phyloP scores from a whole-genome alignment of 495 filamentous ascomycete species.

The Pyronema domesticum region DNA sequence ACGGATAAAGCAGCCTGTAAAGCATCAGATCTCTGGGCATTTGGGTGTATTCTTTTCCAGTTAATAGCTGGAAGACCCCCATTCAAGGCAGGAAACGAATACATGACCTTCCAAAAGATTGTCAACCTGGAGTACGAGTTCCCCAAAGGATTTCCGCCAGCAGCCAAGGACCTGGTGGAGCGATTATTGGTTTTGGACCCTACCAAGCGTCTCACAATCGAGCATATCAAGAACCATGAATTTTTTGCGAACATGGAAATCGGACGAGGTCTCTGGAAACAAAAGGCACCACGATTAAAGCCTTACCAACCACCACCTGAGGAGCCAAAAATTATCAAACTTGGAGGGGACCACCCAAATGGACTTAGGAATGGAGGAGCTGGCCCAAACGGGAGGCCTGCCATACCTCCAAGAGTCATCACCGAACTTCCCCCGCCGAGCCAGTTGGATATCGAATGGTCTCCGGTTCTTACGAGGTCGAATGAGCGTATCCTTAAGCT shows the following conservation, averaged over 20 bases:
- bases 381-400: conserved; percentile 21
- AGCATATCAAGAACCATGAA: conserved; percentile 91
- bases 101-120: conserved; percentile 96
- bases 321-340: conserved; percentile 58
- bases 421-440: conserved; percentile 91
- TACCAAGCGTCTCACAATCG: conserved; percentile 67
- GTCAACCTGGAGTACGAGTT: conserved; percentile 87
- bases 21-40: conserved; percentile 95
- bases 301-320: conserved; percentile 64
- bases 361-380: conserved; percentile 18
- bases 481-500: conserved; percentile 93
- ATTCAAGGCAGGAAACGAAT: conserved; percentile 96
- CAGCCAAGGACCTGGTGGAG: conserved; percentile 83
- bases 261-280: conserved; percentile 73
- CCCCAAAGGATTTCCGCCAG: conserved; percentile 70
- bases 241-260: conserved; percentile 88
- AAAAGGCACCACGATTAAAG: conserved; percentile 76
- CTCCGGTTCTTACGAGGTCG: conserved; percentile 71
- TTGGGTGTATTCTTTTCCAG: conserved; percentile 99
- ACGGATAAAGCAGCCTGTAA: conserved; percentile 95
- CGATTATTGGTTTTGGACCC: conserved; percentile 84
- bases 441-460: conserved; percentile 98
- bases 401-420: conserved; percentile 56
- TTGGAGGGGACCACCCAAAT: conserved; percentile 37
- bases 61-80: conserved; percentile 81